Percentiles rank a stretch among this genome's conserved stretches.
phyloP scores from a whole-genome alignment of 495 filamentous ascomycete genomes.

The Durotheca rogersii region DNA sequence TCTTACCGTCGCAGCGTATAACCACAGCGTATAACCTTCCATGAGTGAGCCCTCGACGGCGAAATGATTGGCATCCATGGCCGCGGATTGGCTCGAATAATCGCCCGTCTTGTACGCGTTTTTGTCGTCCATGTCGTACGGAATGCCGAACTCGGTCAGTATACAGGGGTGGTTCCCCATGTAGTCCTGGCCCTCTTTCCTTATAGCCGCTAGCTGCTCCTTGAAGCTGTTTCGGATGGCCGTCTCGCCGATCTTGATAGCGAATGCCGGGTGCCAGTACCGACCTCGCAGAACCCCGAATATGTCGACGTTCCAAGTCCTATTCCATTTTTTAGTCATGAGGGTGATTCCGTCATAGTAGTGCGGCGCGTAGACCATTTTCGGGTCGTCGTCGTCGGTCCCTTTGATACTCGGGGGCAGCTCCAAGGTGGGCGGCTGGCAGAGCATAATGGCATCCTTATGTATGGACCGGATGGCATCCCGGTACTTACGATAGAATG shows the following conservation, averaged over 20 bases:
- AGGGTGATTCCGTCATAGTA: constrained; percentile 96
- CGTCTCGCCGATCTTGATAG: constrained; percentile 87
- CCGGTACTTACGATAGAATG: constrained; percentile 74
- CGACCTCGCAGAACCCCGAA: constrained; percentile 86
- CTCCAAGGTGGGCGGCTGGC: constrained; percentile 89
- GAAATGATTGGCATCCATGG: constrained; percentile 97
- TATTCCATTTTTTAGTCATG: constrained; percentile 98
- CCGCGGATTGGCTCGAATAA: constrained; percentile 87
- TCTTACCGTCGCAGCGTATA: constrained; percentile 71
- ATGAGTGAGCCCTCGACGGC: constrained; percentile 77
- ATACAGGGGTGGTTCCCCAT: constrained; percentile 90
- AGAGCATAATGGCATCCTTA: constrained; percentile 80
- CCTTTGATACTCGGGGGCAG: constrained; percentile 86
- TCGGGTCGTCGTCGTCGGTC: constrained; percentile 82
- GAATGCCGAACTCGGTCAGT: constrained; percentile 94
- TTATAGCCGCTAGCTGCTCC: constrained; percentile 85
- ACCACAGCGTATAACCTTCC: constrained; percentile 87
- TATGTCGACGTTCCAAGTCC: constrained; percentile 94
- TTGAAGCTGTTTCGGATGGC: constrained; percentile 93
- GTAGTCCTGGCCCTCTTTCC: constrained; percentile 83
- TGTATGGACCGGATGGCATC: constrained; percentile 73
- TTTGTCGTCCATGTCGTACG: constrained; percentile 98
- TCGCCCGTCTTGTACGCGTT: constrained; percentile 95
- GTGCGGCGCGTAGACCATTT: constrained; percentile 90
- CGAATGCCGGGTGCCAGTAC: constrained; percentile 84